Evolutionary conservation across 2,329 filamentous ascomycete species (phyloP), one percentile per base, ranked within the genome.

Genomic region (Beauveria sp.): DNA sequence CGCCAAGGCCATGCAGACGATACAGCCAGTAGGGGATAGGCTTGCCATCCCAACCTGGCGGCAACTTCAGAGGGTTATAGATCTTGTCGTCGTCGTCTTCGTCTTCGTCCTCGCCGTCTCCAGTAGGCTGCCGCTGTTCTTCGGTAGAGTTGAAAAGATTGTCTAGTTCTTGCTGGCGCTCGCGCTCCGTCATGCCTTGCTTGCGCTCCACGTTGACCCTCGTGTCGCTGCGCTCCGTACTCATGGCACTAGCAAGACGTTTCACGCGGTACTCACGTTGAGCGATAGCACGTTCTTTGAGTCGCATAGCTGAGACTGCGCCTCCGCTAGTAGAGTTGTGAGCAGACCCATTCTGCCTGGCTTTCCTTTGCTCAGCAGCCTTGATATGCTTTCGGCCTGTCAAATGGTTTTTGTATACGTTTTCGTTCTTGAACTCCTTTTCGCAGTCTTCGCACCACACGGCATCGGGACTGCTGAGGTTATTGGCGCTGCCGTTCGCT

Each of bases 11-110:
- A 71, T 99, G 95, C 18, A 99, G 82, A 68, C 97, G 95, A 81
- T 98, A 99, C 18, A 99, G 83, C 95, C 95, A 99, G 79, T 95
- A 99, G 0, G 96, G 95, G 69, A 99, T 99, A 0, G 96, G 95
- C 72, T 99, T 99, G 68, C 96, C 95, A 67, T 99, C 95, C 96
- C 96, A 99, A 2, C 91, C 93, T 8, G 99, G 82, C 0, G 95
- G 95, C 2, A 99, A 82, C 72, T 99, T 99, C 66, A 99, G 83
- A 0, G 95, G 95, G 73, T 99, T 99, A 80, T 98, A 97, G 63
- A 98, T 90, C 72, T 88, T 93, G 66, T 96, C 92, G 49, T 93
- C 90, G 45, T 87, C 89, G 16, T 91, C 87, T 3, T 87, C 85
- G 1, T 88, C 90, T 0, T 91, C 89, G 12, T 86, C 86, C 1